Conservation (phyloP, 2,329 filamentous ascomycete species). For the Venturia carpophila region DNA sequence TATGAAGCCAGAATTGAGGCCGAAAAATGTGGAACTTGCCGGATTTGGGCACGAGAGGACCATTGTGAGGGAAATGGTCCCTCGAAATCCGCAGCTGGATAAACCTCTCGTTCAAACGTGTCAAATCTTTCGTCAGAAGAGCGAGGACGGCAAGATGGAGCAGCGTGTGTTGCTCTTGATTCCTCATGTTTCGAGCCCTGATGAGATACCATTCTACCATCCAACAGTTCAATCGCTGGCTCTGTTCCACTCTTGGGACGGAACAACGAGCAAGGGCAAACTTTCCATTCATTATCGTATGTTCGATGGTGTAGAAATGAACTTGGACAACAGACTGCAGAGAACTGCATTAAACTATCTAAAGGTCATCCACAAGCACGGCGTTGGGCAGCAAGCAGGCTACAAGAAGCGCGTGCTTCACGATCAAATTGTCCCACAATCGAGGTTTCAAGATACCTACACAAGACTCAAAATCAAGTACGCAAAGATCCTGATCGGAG, state of each 20-base stretch:
- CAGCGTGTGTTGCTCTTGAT: slow-evolving; percentile 64
- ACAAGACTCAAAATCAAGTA: slow-evolving; percentile 71
- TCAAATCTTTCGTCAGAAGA: slow-evolving; percentile 36
- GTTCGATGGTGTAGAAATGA: slow-evolving; percentile 29
- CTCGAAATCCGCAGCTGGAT: slow-evolving; percentile 72
- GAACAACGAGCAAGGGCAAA: slow-evolving; percentile 28
- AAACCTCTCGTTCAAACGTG: slow-evolving; percentile 73
- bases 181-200: slow-evolving; percentile 57
- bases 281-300: slow-evolving; percentile 47
- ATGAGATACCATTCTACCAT: slow-evolving; percentile 79
- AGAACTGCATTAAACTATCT: slow-evolving; percentile 64
- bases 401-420: slow-evolving; percentile 79
- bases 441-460: slow-evolving; percentile 75
- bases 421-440: slow-evolving; percentile 70
- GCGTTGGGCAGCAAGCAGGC: slow-evolving; percentile 54
- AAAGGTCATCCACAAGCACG: slow-evolving; percentile 64
- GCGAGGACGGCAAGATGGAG: slow-evolving; percentile 23
- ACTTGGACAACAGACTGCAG: slow-evolving; percentile 43
- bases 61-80: slow-evolving; percentile 70
- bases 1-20: slow-evolving; percentile 35
- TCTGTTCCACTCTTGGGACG: slow-evolving; percentile 60
- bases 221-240: slow-evolving; percentile 66
- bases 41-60: slow-evolving; percentile 48
- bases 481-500: slow-evolving; percentile 59
- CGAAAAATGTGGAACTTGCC: slow-evolving; percentile 26